Evolutionary conservation across 768 basidiomycete genomes (phyloP), one percentile per base, ranked within the genome.

Genomic region (Calvatia gigantea): DNA sequence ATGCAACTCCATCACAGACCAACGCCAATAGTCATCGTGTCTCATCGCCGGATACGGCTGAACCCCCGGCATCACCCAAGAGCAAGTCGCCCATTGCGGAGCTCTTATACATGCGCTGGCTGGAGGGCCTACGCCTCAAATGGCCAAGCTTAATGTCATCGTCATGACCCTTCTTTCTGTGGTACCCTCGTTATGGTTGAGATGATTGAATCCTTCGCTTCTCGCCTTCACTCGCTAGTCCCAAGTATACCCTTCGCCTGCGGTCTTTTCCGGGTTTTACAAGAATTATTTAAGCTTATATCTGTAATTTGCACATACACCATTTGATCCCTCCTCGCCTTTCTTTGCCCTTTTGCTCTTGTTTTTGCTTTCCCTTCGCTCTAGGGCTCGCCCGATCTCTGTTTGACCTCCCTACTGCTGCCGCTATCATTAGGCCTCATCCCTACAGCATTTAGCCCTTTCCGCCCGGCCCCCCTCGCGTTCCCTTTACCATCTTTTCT

Each of bases 41-140:
- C 4, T 59, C 67, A 6, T 54, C 64, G 62, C 61, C 60, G 39
- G 75, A 75, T 19, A 79, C 83, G 25, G 73, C 74, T 21, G 79
- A 83, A 28, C 41, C 64, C 2, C 62, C 68, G 4, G 28, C 61
- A 28, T 64, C 76, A 29, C 76, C 79, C 11, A 68, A 75, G 51
- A 80, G 83, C 59, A 89, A 86, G 68, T 94, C 92, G 53, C 94
- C 95, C 5, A 94, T 98, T 27, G 91, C 94, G 19, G 96, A 98
- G 68, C 79, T 98, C 60, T 75, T 98, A n/a, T 98, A 98, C 69
- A 87, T 95, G 81, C 85, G 96, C 46, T 98, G 96, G 95, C 75
- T 98, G 23, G 91, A 97, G 65, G 94, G 94, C 2, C 72, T 97
- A 51, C 87, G 84, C 70, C 75, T 94, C 65, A 94, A 92, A 68